Percentiles rank a stretch among this genome's conserved stretches.
Conservation (phyloP, 2,329 filamentous ascomycete species). For the Westerdykella sp. region DNA sequence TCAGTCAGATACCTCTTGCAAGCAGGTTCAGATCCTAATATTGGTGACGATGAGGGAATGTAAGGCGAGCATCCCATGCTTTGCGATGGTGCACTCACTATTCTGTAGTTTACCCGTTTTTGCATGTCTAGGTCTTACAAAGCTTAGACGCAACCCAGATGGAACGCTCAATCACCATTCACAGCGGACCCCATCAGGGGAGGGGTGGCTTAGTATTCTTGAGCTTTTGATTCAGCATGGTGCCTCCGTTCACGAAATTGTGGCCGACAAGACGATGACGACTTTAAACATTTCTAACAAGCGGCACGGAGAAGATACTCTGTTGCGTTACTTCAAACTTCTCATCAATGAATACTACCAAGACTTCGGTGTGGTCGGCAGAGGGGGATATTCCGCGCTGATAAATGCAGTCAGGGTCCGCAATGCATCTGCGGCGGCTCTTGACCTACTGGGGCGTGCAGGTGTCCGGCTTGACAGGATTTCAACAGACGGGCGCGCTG, state of each 20-base stretch:
- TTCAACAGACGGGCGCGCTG: no score
- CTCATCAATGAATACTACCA: neutral
- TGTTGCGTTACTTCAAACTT: no score
- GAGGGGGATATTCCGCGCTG: no score
- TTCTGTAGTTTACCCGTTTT: neutral
- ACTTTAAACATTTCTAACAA: neutral
- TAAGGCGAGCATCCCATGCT: neutral
- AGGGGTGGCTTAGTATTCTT: neutral
- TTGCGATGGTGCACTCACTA: neutral
- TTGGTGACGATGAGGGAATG: constrained; percentile 1
- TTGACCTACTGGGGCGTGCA: no score
- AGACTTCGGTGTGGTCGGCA: neutral
- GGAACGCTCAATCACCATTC: no score
- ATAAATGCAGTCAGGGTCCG: no score
- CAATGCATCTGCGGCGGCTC: no score
- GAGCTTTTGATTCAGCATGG: neutral
- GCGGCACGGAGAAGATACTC: no score
- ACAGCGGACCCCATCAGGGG: no score
- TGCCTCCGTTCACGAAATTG: neutral
- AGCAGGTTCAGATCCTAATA: constrained; percentile 1
- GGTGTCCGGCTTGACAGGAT: no score
- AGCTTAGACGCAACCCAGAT: no score
- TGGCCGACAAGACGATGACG: neutral
- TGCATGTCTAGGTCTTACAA: neutral
- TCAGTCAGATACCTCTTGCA: neutral